A percentile compares a stretch with the other conserved stretches of the same genome.
phyloP scores from a whole-genome alignment of 495 filamentous ascomycete genomes.

The Tetracladium setigerum region DNA sequence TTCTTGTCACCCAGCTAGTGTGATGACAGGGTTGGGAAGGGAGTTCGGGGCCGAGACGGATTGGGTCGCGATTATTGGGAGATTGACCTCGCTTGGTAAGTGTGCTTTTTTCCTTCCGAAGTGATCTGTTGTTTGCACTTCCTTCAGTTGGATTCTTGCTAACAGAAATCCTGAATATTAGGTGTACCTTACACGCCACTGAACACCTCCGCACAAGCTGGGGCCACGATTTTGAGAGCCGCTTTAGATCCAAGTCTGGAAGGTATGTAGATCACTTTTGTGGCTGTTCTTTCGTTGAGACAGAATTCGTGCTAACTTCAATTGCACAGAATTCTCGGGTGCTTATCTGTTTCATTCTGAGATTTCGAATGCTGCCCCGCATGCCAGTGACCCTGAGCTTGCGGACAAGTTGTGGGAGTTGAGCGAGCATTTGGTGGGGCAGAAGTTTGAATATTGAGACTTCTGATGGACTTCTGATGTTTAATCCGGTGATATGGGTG shows the following conservation, averaged over 20 bases:
- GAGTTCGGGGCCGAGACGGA: too few species aligned
- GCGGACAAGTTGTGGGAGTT: constrained; percentile 12
- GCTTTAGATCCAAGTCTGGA: constrained; percentile 17
- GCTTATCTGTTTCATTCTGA: constrained; percentile 7
- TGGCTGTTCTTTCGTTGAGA: neutral
- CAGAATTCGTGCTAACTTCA: neutral
- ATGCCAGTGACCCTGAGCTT: constrained; percentile 3
- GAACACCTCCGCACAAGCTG: constrained; percentile 2
- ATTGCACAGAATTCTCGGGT: neutral
- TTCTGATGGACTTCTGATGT: neutral
- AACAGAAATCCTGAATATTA: too few species aligned
- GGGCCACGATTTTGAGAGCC: constrained; percentile 12
- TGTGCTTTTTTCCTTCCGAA: too few species aligned
- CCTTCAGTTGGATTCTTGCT: too few species aligned
- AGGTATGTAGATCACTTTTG: neutral
- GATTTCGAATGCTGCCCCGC: neutral
- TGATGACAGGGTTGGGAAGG: too few species aligned
- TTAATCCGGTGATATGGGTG: too few species aligned
- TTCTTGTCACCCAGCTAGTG: neutral
- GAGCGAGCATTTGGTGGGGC: constrained; percentile 14
- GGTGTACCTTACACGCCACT: too few species aligned
- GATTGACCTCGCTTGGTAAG: too few species aligned
- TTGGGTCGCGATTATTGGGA: too few species aligned
- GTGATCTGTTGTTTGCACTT: too few species aligned
- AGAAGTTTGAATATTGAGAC: constrained; percentile 10